Base-by-base conservation (phyloP, 1,284 basidiomycete genomes). In the Peniophora sp. region DNA sequence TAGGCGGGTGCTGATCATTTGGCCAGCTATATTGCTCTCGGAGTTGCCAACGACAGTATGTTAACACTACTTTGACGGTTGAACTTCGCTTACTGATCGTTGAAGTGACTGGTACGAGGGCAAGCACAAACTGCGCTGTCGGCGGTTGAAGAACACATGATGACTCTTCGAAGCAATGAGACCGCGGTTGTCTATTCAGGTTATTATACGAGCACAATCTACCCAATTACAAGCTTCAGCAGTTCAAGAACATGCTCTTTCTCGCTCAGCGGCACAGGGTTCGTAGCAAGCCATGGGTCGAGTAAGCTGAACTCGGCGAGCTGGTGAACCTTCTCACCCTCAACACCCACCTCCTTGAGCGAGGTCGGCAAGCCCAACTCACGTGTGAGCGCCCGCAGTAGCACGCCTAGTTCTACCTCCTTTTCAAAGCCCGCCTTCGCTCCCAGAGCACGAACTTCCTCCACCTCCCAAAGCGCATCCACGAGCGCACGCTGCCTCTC, bases 211-310 rank as follows among this genome's bases (percentile, higher is more conserved):
- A 6, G 27, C 6, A 12, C 27, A 12, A 12, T 32, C 27, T 32
- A 41, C 19, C 38, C 38, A n/a, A 41, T 41, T 8, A n/a, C 38
- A n/a, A 16, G 38, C 38, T 41, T 6, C 38, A 41, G 38, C 19
- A 55, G 45, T 19, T 55, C 54, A 22, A 43, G 32, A 19, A 55
- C 50, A 39, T 55, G 54, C 45, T 53, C 52, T 22, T 47, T 48
- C 17, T 19, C 39, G 3, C 23, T 22, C 16, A 53, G 34, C n/a
- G 32, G 35, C 8, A 50, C 49, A n/a, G 54, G 54, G 47, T 55
- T 53, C 2, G 54, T 53, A 44, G 20, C 44, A 2, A 24, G 27
- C 52, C 45, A 53, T 9, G 24, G 19, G 39, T 55, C 54, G 5
- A 45, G 19, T 47, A 53, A 50, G 10, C 48, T 49, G 27, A 47